These are phyloP conservation scores for Massariosphaeria phaeospora DNA, from an alignment of 495 filamentous ascomycete species.

Conservation along the genomic window DNA sequence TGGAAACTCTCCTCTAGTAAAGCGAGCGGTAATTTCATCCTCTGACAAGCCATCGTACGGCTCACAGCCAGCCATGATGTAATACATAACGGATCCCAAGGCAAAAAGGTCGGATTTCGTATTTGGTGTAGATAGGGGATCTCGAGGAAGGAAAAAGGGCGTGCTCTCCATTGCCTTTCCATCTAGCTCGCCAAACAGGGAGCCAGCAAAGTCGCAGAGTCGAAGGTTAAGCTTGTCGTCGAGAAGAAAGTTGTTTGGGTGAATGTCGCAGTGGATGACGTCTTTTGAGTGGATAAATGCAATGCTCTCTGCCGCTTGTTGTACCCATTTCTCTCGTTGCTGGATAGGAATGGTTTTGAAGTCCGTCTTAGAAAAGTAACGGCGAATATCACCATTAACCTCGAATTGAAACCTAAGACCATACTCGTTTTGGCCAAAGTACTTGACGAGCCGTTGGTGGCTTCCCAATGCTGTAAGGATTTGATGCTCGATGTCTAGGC, in stretches of 20 bases:
- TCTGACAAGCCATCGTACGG: constrained; percentile 10
- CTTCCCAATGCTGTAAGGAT: constrained; percentile 8
- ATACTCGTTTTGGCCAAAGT: constrained; percentile 7
- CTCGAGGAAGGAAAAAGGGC: constrained; percentile 11
- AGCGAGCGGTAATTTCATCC: constrained; percentile 1
- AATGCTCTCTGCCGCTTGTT: constrained; percentile 14
- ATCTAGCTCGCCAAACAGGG: constrained; percentile 22
- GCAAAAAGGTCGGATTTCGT: constrained; percentile 12
- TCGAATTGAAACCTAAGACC: constrained; percentile 2
- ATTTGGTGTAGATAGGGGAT: neutral
- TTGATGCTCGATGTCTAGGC: constrained; percentile 12
- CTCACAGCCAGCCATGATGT: constrained; percentile 10
- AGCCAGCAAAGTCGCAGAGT: constrained; percentile 33
- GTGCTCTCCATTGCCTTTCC: constrained; percentile 10
- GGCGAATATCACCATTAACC: constrained; percentile 5
- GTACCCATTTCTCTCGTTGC: neutral
- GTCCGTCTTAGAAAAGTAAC: constrained; percentile 3
- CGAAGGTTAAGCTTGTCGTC: constrained; percentile 17
- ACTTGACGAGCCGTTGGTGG: constrained; percentile 6
- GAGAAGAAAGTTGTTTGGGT: constrained; percentile 27
- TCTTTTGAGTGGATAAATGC: constrained; percentile 16
- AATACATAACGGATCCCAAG: constrained; percentile 16
- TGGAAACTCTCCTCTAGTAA: neutral
- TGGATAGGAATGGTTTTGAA: neutral
- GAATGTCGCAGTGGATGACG: constrained; percentile 28